Evolutionary conservation across 2,329 filamentous ascomycete genomes (phyloP), one percentile per base, ranked within the genome.

Genomic region (Hypoxylon sp.): DNA sequence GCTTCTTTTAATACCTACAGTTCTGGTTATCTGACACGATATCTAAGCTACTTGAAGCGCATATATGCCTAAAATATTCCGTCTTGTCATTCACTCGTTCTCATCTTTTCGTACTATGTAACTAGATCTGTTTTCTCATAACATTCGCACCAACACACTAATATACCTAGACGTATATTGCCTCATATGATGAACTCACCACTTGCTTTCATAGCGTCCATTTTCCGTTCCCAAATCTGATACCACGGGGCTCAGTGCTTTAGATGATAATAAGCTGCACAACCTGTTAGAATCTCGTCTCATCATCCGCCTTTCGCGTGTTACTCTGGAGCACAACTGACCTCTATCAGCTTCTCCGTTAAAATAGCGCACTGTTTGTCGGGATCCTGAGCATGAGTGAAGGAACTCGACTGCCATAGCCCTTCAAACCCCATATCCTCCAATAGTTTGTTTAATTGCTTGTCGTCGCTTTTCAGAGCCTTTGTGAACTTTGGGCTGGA

Each of bases 371-470:
- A 86, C 70, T 85, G 82, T 59, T 80, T 82, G 67, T 86, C 85
- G 10, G 83, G 81, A 10, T 86, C 84, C 49, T 84, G 82, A 32
- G 79, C 78, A 14, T 83, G 81, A 34, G 80, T 83, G 57, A 86
- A 84, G 0, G 85, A 86, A 65, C 85, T 86, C 4, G 83, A 83
- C 23, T 84, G 83, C 87, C 87, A 91, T 1, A 92, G 79, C 0
- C 90, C 89, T 7, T 85, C 83, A 67, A 91, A 91, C 1, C 89
- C 90, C 76, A 88, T 85, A 2, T 86, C 84, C 38, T 88, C 84
- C 7, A 91, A 80, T 1, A 85, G 82, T 49, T 86, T 83, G 51
- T 83, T 83, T 10, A 91, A 30, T 7, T 30, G 77, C 28, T 81
- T 77, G 41, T 82, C 81, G 30, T 81, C 80, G 4, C 84, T 84